Base-by-base conservation (phyloP, 2,329 filamentous ascomycete genomes). In the Trichophyton simii region DNA sequence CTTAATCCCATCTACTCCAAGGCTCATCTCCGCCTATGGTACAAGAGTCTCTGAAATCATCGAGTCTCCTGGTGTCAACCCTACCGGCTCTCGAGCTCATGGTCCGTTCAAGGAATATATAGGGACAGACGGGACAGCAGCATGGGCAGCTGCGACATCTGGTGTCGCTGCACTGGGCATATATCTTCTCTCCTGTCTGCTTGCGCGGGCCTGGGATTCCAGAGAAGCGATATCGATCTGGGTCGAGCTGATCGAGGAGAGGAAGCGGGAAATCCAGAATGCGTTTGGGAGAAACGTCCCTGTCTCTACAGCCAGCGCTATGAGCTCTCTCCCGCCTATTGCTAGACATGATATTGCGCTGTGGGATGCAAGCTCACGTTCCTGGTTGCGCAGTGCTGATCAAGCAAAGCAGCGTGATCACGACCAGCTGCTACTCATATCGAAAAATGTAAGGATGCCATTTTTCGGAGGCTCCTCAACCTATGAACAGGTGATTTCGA, bases 291-390 rank as follows among this genome's bases (percentile, higher is more conserved):
- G 8, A 20, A 59, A 46, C 15, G 1, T 55, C 20, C 8, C 25
- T 1, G 28, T 60, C 11, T 50, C 59, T 8, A 5, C 9, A 48
- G 38, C 36, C 20, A 59, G 57, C 9, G 25, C 42, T 31, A 15
- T 31, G 15, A 57, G 54, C 36, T 31, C 57, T 15, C 41, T 42
- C n/a, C 64, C 66, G 20, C 58, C 63, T 1, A 63, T 74, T 34
- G 61, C 60, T 1, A 60, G 69, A 41, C 60, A 65, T 0, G 63
- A 76, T 20, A 60, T 76, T 4, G 68, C 68, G 1, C 60, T 65
- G 2, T 77, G 74, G 74, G 75, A 76, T 65, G 69, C 71, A 1
- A 75, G 73, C 59, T 70, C 72, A 0, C 66, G 74, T 2, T 63
- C 74, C 0, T 77, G 75, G 76, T 63, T 77, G 1, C 63, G 64